phyloP scores from a whole-genome alignment of 169 alveolate species.

The Plasmodium blacklocki region DNA sequence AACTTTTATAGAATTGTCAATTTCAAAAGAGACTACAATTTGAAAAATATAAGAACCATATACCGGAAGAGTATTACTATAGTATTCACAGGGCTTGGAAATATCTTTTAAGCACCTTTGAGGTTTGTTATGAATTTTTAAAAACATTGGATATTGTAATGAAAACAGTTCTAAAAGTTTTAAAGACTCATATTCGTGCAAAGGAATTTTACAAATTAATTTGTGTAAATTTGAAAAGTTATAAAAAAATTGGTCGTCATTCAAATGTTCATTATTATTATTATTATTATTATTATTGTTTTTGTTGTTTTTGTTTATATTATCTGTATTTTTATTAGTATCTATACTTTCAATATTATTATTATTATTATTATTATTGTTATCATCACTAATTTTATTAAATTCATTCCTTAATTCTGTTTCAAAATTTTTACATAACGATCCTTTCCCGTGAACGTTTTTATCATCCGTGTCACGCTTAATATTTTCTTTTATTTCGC shows the following conservation, averaged over 20 bases:
- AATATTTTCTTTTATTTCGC: constrained; percentile 26
- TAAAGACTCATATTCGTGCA: constrained; percentile 74
- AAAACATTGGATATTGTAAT: constrained; percentile 74
- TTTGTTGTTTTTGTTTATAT: not conserved
- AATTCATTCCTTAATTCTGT: constrained; percentile 15
- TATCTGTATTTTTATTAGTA: not conserved
- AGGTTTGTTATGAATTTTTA: constrained; percentile 62
- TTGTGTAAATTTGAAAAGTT: constrained; percentile 35
- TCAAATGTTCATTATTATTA: not conserved
- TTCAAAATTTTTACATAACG: constrained; percentile 15
- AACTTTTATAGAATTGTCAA: constrained; percentile 77
- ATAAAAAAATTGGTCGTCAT: too few relatives aligned
- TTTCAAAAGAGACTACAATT: constrained; percentile 68
- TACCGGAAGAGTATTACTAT: constrained; percentile 55
- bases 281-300: not conserved
- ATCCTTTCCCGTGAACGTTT: not conserved
- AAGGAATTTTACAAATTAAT: constrained; percentile 60
- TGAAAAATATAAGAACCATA: constrained; percentile 76
- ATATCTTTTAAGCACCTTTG: constrained; percentile 53
- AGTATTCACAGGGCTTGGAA: constrained; percentile 53
- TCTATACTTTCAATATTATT: not conserved
- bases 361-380: constrained; percentile 7
- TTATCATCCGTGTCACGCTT: not conserved
- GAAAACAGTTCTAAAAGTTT: constrained; percentile 70
- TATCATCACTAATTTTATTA: not conserved